Evolutionary conservation across 345 rosid genomes (phyloP), one percentile per base, ranked within the genome.

Genomic region (Excoecaria cochinchinensis): DNA sequence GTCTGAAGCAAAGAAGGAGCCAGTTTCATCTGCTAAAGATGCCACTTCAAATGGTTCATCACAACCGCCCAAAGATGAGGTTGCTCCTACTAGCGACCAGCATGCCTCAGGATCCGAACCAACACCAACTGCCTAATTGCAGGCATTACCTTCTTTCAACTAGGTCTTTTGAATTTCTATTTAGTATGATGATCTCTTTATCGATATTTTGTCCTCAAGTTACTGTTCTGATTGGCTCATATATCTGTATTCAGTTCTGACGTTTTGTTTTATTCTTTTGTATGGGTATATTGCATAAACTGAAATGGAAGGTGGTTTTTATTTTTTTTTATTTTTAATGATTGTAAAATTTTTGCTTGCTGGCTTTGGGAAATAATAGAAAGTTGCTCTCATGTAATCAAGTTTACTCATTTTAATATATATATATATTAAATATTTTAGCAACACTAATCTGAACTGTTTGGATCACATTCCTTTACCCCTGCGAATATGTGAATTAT

Each of bases 31-130:
- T 1, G 67, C 75, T 15, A 82, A 80, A 78, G 87, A 76, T 63
- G 74, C 73, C 39, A 36, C 81, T 6, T 48, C 80, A 47, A 61
- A 77, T 9, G 84, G 81, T 52, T 60, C 86, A 10, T 25, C 85
- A 10, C 31, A 56, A 6, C 15, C 77, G 9, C 64, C 83, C 22
- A 71, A 82, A 51, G 60, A 81, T 75, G 85, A 83, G 24, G 80
- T 57, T 19, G 51, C 87, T 8, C 75, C 59, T 10, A 73, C 74
- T 15, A 68, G 31, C 6, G 83, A 71, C 19, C 81, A 84, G 77
- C 61, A 81, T 64, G 78, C 76, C 17, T 4, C 73, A 6, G 86
- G 82, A 83, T 65, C 84, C 0, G 87, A 76, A 75, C 24, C 87
- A 31, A 78, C 78, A 44, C 47, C 84, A 47, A 12, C 80, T 60